Percentiles rank a stretch among this genome's conserved stretches.
phyloP scores from a whole-genome alignment of 2,329 filamentous ascomycete genomes.

The Colletotrichum navitas region DNA sequence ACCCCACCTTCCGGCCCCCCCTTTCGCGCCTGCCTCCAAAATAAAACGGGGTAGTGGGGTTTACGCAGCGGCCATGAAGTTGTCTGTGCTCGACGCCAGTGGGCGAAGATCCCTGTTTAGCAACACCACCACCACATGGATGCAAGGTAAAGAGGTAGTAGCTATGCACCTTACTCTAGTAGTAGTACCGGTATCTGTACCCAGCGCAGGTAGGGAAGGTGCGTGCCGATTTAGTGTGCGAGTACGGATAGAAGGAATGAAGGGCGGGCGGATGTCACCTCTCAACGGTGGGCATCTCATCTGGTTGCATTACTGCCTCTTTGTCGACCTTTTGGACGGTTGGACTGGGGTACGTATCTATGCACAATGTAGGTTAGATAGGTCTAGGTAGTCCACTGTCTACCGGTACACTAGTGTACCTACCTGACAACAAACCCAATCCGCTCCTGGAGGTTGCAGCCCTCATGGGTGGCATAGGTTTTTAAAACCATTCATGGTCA shows the following conservation, averaged over 20 bases:
- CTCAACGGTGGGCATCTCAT: background rate
- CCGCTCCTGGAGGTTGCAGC: too few species aligned
- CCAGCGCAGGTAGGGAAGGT: background rate
- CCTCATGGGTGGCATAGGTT: too few species aligned
- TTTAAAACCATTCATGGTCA: background rate
- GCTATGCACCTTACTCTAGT: too few species aligned
- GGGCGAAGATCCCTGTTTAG: constrained; percentile 8
- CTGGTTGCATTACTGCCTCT: too few species aligned
- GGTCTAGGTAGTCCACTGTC: too few species aligned
- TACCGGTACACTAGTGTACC: too few species aligned
- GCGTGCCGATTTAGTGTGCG: background rate
- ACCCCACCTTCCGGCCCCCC: constrained; percentile 27
- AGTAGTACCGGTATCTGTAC: too few species aligned
- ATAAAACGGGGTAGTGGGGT: constrained; percentile 12
- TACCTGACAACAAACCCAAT: too few species aligned
- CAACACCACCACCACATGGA: constrained; percentile 9
- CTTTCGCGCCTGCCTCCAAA: constrained; percentile 16
- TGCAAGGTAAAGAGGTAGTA: too few species aligned
- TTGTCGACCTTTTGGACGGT: background rate
- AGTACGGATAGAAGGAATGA: constrained; percentile 4
- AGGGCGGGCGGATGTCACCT: constrained; percentile 1
- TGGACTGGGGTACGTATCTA: too few species aligned
- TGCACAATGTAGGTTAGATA: too few species aligned
- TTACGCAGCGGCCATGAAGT: background rate
- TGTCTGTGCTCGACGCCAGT: constrained; percentile 18